Conservation (phyloP, 208 protist genomes). For the Plasmodiophora brassicae region DNA sequence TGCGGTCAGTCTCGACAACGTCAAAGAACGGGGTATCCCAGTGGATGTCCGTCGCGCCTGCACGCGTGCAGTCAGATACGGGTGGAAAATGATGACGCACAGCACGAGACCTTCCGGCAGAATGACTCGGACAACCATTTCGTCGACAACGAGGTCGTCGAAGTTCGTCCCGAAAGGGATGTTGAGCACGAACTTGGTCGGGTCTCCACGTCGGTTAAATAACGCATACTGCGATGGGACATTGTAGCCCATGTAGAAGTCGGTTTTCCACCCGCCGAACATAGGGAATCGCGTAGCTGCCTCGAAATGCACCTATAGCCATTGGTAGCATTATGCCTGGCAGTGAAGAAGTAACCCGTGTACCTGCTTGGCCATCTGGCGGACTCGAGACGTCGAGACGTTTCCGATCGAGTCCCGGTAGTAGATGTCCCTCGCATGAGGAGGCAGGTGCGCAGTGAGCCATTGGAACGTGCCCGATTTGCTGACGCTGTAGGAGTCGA, state of each 20-base stretch:
- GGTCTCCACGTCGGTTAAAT: neutral
- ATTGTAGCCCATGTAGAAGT: conserved; percentile 62
- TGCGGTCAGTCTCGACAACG: conserved; percentile 16
- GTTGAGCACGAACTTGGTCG: conserved; percentile 33
- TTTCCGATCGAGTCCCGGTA: conserved; percentile 68
- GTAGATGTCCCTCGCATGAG: conserved; percentile 54
- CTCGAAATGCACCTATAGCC: conserved; percentile 51
- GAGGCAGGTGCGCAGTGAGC: conserved; percentile 50
- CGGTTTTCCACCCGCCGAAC: conserved; percentile 64
- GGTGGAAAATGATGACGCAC: conserved; percentile 21
- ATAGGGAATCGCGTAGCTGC: conserved; percentile 63
- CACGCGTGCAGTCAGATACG: neutral
- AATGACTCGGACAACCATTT: conserved; percentile 48
- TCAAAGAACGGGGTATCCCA: conserved; percentile 50
- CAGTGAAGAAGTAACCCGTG: neutral
- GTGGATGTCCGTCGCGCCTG: conserved; percentile 43
- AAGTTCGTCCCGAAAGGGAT: conserved; percentile 41
- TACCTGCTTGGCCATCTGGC: neutral
- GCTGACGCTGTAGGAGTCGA: conserved; percentile 43
- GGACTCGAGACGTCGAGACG: conserved; percentile 60
- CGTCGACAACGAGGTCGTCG: conserved; percentile 41
- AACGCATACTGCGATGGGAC: conserved; percentile 47
- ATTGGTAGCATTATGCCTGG: neutral
- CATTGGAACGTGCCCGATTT: neutral
- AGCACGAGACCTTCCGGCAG: conserved; percentile 63